Base-by-base conservation (phyloP, 129 eudicot genomes). In the Helianthus annuus region DNA sequence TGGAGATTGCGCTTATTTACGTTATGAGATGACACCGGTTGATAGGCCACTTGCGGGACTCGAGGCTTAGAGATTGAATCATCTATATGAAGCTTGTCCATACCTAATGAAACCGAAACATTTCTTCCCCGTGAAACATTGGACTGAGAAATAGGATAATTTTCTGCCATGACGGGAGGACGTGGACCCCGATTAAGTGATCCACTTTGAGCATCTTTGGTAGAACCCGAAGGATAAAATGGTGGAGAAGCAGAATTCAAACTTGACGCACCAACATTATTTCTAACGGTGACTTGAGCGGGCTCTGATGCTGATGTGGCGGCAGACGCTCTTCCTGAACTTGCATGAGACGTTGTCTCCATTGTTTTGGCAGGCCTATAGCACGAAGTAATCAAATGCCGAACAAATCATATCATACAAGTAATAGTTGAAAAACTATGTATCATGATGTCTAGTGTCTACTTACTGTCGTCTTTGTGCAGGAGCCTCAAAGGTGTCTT, bases 181-280 rank as follows among this genome's bases (percentile, higher is more conserved):
- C 81, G 89, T 49, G 69, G 64, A 19, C 82, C 84, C 66, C 88
- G 73, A 36, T 80, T 83, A n/a, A 64, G 11, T 12, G 85, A 71
- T 73, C 83, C 96, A 69, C 83, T 75, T 78, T 80, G 87, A 16
- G 55, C 66, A 42, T 86, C 93, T 85, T 76, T 83, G 70, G 84
- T 84, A 38, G 96, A 76, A 51, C 88, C 89, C 51, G 96, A 84
- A 29, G 99, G 99, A 82, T 95, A 95, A 78, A 95, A 95, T 14
- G 99, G 97, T 48, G 99, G 99, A 69, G 99, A 90, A 46, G 97
- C 97, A 75, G 85, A 83, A 70, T 68, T 95, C 73, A 95, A 77
- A 84, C 77, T 90, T 36, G 99, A 95, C 2, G 87, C 92, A 66
- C 2, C 46, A 42, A 75, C 83, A 45, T 85, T 87, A 34, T 83